Evolutionary conservation across 2,329 filamentous ascomycete genomes (phyloP), one percentile per base, ranked within the genome.

Genomic region (Metarhizium anisopliae): DNA sequence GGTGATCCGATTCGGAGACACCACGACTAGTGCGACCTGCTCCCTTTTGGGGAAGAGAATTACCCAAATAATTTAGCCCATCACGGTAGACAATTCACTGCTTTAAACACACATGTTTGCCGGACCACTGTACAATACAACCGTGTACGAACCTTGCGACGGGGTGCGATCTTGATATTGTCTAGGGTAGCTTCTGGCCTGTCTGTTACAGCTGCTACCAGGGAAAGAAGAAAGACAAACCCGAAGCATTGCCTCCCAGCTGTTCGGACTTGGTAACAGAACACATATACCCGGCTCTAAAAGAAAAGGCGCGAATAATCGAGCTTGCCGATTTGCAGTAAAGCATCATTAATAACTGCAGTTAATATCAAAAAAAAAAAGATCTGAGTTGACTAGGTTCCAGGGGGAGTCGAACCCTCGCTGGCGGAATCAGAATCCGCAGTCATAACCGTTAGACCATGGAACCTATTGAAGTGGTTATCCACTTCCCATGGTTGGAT

Each of bases 361-460:
- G 25, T 16, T 16, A 30, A 38, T 47, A 11, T 36, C 47, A 51
- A 54, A 14, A 51, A 49, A 18, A 53, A 45, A 58, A 52, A 43
- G 25, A 25, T 25, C 25, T 25, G 60, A 60, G 62, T 61, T 61
- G 62, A 16, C 40, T 18, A 68, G 67, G 67, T 69, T 63, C 64
- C 64, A 63, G 65, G 47, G 66, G 67, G 67, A 69, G 67, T 69
- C 67, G 66, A 67, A 68, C 66, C 67, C 66, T 68, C 66, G 66
- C 67, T 69, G 67, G 66, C 66, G 66, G 67, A 68, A 68, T 68
- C 66, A 68, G 59, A 60, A 60, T 68, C 67, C 66, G 67, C 67
- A 69, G 67, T 69, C 67, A 69, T 69, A 61, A 67, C 66, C 66
- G 66, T 68, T 68, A 69, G 67, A 69, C 65, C 67, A 69, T 64